phyloP scores from a whole-genome alignment of 352 stramenopile species.

The Pythium volutum region DNA sequence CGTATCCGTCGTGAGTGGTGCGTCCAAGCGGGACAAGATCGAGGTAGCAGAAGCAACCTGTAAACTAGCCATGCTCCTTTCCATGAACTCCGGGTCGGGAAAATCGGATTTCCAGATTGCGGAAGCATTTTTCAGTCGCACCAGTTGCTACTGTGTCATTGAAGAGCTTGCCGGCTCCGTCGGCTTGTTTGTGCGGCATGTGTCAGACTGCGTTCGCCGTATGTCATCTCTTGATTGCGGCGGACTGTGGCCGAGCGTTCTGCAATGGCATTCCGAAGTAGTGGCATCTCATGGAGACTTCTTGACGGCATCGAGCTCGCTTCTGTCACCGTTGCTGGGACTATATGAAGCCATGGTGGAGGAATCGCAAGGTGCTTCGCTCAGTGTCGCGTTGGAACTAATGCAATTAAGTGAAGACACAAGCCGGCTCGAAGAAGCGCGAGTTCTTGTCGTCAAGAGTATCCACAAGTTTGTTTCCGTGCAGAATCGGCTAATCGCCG shows the following conservation, averaged over 20 bases:
- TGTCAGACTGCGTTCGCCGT: neutral
- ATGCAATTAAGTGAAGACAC: neutral
- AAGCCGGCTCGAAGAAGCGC: neutral
- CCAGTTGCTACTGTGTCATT: conserved; percentile 7
- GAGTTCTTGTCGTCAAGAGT: conserved; percentile 2
- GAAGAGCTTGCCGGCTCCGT: neutral
- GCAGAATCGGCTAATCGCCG: neutral
- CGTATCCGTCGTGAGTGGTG: neutral
- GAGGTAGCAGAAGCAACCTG: conserved; percentile 15
- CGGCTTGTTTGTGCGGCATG: neutral
- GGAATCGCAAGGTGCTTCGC: neutral
- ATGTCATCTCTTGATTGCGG: conserved; percentile 10
- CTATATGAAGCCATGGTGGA: conserved; percentile 10
- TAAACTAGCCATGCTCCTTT: conserved; percentile 10
- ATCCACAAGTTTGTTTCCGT: conserved; percentile 10
- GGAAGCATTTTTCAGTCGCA: conserved; percentile 14
- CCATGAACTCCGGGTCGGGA: neutral
- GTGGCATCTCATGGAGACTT: neutral
- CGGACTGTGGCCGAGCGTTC: conserved; percentile 18
- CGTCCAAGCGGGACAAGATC: conserved; percentile 2
- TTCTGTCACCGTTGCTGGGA: neutral
- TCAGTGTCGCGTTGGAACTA: conserved; percentile 1
- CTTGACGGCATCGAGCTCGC: neutral
- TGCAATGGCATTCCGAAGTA: conserved; percentile 15
- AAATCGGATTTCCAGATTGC: conserved; percentile 9